Evolutionary conservation across 2,329 filamentous ascomycete species (phyloP).

Genomic region (Paraphaeosphaeria sporulosa): DNA sequence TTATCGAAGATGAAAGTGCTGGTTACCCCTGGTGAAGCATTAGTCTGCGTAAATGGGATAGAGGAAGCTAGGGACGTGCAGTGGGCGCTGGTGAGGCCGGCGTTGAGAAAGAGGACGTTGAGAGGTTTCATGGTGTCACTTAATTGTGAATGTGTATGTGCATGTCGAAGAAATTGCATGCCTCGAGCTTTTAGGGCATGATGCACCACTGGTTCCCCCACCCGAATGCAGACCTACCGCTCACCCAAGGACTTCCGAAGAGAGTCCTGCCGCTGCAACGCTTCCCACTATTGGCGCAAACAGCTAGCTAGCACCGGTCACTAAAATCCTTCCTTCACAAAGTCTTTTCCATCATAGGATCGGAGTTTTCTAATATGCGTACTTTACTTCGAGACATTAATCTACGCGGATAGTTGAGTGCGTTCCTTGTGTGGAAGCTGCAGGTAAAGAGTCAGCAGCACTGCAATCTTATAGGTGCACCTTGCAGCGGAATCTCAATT

Average conservation of each 20-base stretch:
- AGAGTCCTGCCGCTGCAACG: neutral
- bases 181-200: neutral
- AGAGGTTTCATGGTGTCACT: neutral
- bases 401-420: neutral
- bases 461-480: neutral
- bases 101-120: neutral
- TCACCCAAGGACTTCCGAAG: no score
- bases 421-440: neutral
- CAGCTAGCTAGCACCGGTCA: neutral
- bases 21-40: neutral
- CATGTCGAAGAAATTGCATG: neutral
- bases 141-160: neutral
- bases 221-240: neutral
- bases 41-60: neutral
- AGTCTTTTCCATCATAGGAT: neutral
- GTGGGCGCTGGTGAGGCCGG: neutral
- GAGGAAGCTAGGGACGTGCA: neutral
- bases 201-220: neutral
- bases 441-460: neutral
- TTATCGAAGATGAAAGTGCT: conserved; percentile 17
- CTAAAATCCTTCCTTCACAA: neutral
- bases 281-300: neutral
- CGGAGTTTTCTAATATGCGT: neutral
- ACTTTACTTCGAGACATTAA: neutral
- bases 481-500: neutral